Percentiles rank a stretch among this genome's conserved stretches.
phyloP scores from a whole-genome alignment of 805 yeast species.

The Yarrowia alimentaria region DNA sequence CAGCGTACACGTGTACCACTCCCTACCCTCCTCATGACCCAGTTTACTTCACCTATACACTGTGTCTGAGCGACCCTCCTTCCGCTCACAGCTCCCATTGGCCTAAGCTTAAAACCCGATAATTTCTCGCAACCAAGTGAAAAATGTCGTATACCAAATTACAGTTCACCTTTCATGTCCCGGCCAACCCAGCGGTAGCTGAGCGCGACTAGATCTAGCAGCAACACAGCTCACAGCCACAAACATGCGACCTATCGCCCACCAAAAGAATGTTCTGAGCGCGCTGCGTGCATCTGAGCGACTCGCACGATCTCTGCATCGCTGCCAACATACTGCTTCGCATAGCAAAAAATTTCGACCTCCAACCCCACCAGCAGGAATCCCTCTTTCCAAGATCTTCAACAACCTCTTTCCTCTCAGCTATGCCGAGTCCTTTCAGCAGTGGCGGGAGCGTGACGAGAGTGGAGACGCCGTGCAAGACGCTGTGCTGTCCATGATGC shows the following conservation, averaged over 20 bases:
- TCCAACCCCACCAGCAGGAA: slow-evolving; percentile 43
- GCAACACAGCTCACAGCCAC: too few relatives aligned
- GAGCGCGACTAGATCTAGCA: too few relatives aligned
- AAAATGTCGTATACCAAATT: too few relatives aligned
- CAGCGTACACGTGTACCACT: too few relatives aligned
- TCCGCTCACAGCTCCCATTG: too few relatives aligned
- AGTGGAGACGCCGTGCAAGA: slow-evolving; percentile 45
- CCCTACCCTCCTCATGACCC: too few relatives aligned
- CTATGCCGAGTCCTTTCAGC: slow-evolving; percentile 43
- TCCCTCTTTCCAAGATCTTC: slow-evolving; percentile 36
- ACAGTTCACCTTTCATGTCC: too few relatives aligned
- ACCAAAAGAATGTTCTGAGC: slow-evolving; percentile 11
- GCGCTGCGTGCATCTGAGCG: slow-evolving; percentile 1
- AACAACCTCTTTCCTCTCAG: slow-evolving; percentile 41
- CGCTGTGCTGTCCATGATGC: slow-evolving; percentile 54
- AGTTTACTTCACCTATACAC: too few relatives aligned
- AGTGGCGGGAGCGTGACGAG: slow-evolving; percentile 46
- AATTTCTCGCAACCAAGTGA: too few relatives aligned
- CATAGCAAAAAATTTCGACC: slow-evolving; percentile 26
- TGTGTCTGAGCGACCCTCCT: too few relatives aligned
- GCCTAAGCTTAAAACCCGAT: too few relatives aligned
- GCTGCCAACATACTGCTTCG: slow-evolving; percentile 18
- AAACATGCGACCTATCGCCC: not conserved
- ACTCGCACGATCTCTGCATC: not conserved
- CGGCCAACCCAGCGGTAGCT: too few relatives aligned